Conservation (phyloP, 768 basidiomycete species). For the Clitopilus hobsonii region DNA sequence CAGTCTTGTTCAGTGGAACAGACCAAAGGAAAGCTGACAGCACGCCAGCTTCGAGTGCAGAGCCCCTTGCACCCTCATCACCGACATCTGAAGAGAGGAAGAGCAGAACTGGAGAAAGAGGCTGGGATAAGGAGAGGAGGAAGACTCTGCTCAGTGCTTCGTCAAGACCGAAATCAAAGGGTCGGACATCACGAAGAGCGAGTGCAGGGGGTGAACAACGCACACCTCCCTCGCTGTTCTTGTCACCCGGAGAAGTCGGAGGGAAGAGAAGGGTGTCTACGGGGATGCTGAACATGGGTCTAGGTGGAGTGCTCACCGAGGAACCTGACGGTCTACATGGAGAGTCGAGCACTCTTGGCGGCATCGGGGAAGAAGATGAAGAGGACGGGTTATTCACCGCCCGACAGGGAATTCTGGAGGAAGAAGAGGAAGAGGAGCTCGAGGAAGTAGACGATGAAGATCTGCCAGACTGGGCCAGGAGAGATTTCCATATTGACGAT, state of each 20-base stretch:
- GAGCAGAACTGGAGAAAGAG: conserved; percentile 25
- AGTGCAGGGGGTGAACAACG: conserved; percentile 39
- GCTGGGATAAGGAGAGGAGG: conserved; percentile 42
- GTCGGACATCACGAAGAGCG: conserved; percentile 29
- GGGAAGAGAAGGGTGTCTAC: conserved; percentile 55
- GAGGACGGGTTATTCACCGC: conserved; percentile 26
- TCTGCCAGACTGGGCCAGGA: conserved; percentile 75
- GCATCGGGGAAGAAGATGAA: conserved; percentile 39
- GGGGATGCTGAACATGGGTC: conserved; percentile 52
- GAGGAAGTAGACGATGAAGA: conserved; percentile 56
- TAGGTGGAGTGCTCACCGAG: conserved; percentile 38
- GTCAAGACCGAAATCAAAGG: conserved; percentile 30
- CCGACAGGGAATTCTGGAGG: not conserved
- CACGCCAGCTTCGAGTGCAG: conserved; percentile 17
- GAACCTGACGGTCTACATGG: conserved; percentile 47
- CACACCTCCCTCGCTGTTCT: not conserved
- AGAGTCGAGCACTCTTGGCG: conserved; percentile 22
- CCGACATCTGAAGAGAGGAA: not conserved
- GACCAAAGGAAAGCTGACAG: conserved; percentile 34
- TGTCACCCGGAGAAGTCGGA: conserved; percentile 11
- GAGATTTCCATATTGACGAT: conserved; percentile 47
- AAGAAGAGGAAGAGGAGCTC: not conserved
- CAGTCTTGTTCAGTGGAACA: conserved; percentile 63
- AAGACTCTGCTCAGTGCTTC: conserved; percentile 20
- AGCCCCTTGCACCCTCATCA: not conserved